Percentiles rank a stretch among this genome's conserved stretches.
Evolutionary conservation across 441 rosid species (phyloP).

Genomic region (Populus hybrid): DNA sequence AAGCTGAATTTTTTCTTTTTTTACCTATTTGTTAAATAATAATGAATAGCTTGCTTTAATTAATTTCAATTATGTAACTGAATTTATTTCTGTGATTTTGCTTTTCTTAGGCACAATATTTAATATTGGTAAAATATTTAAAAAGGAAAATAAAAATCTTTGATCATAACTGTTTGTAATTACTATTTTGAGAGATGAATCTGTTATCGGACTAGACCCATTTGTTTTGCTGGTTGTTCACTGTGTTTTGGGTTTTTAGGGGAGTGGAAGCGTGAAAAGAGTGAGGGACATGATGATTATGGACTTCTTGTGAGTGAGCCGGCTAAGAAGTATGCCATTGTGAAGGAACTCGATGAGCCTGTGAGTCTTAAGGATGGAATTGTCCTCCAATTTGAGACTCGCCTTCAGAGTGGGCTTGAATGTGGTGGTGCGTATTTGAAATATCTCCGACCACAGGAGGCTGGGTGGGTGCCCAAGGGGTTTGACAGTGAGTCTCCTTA

Average conservation of each 20-base stretch:
- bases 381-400: conserved; percentile 86
- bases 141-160: too few relatives aligned
- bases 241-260: conserved; percentile 44
- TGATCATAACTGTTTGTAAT: background rate
- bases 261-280: conserved; percentile 88
- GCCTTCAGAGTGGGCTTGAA: conserved; percentile 90
- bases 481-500: conserved; percentile 82
- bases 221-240: background rate
- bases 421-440: conserved; percentile 98
- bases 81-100: background rate
- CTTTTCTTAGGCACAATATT: too few relatives aligned
- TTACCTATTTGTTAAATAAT: background rate
- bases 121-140: too few relatives aligned
- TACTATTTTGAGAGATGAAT: background rate
- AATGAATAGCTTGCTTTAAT: background rate
- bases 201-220: background rate
- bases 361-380: conserved; percentile 75
- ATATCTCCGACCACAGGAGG: conserved; percentile 84
- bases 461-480: conserved; percentile 74
- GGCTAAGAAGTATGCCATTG: conserved; percentile 88
- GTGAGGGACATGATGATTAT: conserved; percentile 92
- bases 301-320: conserved; percentile 94
- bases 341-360: conserved; percentile 65
- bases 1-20: background rate
- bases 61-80: background rate